phyloP scores from a whole-genome alignment of 352 stramenopile species.

The Phytopythium delawarense region DNA sequence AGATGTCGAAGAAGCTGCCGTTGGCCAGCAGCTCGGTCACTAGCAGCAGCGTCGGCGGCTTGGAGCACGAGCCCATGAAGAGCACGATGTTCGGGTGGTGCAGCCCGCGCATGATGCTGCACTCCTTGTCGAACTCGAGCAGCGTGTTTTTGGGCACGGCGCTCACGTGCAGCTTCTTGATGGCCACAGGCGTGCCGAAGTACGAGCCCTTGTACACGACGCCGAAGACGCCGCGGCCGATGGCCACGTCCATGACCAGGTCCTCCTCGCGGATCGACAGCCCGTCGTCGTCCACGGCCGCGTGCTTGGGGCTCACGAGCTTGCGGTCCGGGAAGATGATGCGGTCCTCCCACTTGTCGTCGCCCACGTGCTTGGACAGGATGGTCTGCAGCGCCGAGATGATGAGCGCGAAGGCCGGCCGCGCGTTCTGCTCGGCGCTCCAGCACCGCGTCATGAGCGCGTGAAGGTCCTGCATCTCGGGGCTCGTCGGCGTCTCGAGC shows the following conservation, averaged over 20 bases:
- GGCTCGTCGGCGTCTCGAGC: conserved; percentile 38
- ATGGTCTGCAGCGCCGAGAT: conserved; percentile 73
- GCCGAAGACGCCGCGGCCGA: conserved; percentile 76
- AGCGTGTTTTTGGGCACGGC: conserved; percentile 80
- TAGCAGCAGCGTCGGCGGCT: conserved; percentile 94
- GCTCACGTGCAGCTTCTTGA: conserved; percentile 83
- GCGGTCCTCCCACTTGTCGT: conserved; percentile 81
- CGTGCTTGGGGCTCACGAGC: conserved; percentile 47
- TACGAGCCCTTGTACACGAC: conserved; percentile 83
- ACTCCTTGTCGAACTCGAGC: conserved; percentile 81
- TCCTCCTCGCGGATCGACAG: conserved; percentile 80
- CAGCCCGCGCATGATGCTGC: conserved; percentile 86
- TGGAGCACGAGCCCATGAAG: conserved; percentile 97
- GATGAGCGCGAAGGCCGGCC: conserved; percentile 79
- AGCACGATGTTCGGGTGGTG: conserved; percentile 97
- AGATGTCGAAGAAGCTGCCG: conserved; percentile 86
- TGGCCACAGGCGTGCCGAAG: conserved; percentile 76
- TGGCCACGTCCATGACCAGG: conserved; percentile 60
- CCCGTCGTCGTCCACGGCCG: conserved; percentile 51
- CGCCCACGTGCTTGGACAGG: conserved; percentile 57
- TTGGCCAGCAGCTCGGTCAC: conserved; percentile 92
- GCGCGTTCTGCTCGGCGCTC: conserved; percentile 58
- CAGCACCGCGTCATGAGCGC: conserved; percentile 77
- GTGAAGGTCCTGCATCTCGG: conserved; percentile 64
- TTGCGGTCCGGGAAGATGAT: conserved; percentile 82